These are phyloP conservation scores for Suillus ampliporus DNA, from an alignment of 768 basidiomycete genomes.

Conservation along the genomic window DNA sequence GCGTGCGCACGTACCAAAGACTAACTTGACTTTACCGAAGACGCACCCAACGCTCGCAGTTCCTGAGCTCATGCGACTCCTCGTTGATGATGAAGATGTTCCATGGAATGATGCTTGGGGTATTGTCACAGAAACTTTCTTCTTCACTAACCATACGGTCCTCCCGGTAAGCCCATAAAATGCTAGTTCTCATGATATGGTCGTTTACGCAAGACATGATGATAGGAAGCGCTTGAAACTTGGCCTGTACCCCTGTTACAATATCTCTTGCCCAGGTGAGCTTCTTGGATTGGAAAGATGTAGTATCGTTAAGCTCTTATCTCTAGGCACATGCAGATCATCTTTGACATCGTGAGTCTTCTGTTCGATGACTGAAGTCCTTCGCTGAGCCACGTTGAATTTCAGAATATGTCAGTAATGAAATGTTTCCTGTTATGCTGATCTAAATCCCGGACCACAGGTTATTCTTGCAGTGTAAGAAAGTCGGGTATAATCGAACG, in stretches of 20 bases:
- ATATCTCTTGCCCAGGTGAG: slow-evolving; percentile 78
- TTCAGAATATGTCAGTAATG: slow-evolving; percentile 24
- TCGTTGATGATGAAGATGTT: slow-evolving; percentile 91
- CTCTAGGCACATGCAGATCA: slow-evolving; percentile 84
- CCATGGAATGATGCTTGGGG: slow-evolving; percentile 86
- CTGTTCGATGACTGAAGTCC: not conserved
- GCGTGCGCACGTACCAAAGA: not conserved
- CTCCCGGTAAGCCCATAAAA: slow-evolving; percentile 64
- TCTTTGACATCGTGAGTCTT: slow-evolving; percentile 82
- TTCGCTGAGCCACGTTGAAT: not conserved
- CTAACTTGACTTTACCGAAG: slow-evolving; percentile 40
- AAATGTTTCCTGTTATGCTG: slow-evolving; percentile 44
- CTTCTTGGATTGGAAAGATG: slow-evolving; percentile 16
- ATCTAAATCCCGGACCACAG: slow-evolving; percentile 37
- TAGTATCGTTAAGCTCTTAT: not conserved
- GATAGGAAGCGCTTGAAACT: slow-evolving; percentile 83
- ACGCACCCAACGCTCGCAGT: slow-evolving; percentile 96
- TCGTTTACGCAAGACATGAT: not conserved
- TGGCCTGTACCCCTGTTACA: slow-evolving; percentile 92
- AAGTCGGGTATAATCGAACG: slow-evolving; percentile 1
- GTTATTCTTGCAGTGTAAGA: slow-evolving; percentile 71
- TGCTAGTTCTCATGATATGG: not conserved
- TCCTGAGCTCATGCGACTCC: slow-evolving; percentile 92
- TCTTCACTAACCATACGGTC: slow-evolving; percentile 96
- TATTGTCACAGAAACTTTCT: slow-evolving; percentile 89